Evolutionary conservation across 2,329 filamentous ascomycete genomes (phyloP).

Genomic region (Ophiostoma sp.): DNA sequence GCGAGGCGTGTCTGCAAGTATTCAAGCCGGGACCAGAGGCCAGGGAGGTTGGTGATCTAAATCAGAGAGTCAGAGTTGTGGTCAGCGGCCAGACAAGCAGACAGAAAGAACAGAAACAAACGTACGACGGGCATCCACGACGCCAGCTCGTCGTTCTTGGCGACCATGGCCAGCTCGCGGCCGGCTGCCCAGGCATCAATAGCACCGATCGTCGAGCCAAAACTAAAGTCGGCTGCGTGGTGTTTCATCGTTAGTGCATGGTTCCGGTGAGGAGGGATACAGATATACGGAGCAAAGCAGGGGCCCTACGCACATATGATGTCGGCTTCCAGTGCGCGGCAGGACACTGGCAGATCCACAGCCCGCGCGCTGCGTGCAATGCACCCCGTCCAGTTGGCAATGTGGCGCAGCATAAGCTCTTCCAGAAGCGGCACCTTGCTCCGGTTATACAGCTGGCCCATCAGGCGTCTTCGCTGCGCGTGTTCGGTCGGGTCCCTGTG

Average conservation of each 20-base stretch:
- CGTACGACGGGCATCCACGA: constrained; percentile 23
- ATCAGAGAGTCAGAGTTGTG: fast-evolving
- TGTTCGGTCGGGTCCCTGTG: constrained; percentile 15
- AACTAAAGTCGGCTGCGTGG: constrained; percentile 21
- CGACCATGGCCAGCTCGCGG: constrained; percentile 17
- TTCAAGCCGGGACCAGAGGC: neutral
- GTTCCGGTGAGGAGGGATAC: too few relatives aligned
- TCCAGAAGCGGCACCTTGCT: constrained; percentile 20
- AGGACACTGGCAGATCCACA: neutral
- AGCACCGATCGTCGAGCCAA: constrained; percentile 18
- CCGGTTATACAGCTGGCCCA: constrained; percentile 24
- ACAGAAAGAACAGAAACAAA: neutral
- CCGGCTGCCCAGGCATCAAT: constrained; percentile 18
- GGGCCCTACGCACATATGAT: neutral
- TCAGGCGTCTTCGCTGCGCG: constrained; percentile 19
- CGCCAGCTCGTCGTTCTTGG: constrained; percentile 20
- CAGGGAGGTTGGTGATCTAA: neutral
- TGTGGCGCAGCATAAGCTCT: constrained; percentile 18
- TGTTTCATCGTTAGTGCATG: neutral
- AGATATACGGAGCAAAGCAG: neutral
- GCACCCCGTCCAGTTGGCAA: neutral
- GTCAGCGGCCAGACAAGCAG: neutral
- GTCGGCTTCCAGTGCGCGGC: constrained; percentile 2
- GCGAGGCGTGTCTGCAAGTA: neutral
- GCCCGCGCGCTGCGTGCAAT: neutral